Conservation (phyloP, 2,329 filamentous ascomycete genomes). For the Cytospora chrysosperma region DNA sequence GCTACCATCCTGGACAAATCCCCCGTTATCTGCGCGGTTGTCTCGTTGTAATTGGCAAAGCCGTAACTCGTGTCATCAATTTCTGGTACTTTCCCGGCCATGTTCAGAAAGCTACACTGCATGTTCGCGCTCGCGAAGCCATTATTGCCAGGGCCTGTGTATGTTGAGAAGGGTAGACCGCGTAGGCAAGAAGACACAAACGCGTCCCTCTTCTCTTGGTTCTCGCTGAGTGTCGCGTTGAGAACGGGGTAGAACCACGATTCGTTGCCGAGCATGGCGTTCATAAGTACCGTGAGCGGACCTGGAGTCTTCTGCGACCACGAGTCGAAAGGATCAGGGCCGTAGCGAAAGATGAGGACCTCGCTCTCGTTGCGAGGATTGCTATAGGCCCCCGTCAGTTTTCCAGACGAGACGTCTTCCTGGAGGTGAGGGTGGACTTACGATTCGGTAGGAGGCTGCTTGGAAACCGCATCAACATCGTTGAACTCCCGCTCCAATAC, state of each 20-base stretch:
- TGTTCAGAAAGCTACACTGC: slow-evolving; percentile 7
- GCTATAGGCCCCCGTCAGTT: background rate
- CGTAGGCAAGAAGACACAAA: slow-evolving; percentile 3
- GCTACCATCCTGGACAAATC: slow-evolving; percentile 7
- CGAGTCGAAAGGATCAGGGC: slow-evolving; percentile 6
- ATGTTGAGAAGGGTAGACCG: slow-evolving; percentile 3
- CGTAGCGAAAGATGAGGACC: slow-evolving; percentile 3
- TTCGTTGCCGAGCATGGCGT: slow-evolving; percentile 13
- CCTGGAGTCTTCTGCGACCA: slow-evolving; percentile 7
- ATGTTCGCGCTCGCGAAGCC: slow-evolving; percentile 7
- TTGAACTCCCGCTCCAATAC: slow-evolving; percentile 4
- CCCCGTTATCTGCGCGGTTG: background rate
- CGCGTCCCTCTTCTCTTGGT: background rate
- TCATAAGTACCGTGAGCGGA: slow-evolving; percentile 5
- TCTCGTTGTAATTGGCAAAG: background rate
- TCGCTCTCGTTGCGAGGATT: slow-evolving; percentile 3
- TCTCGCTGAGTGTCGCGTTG: background rate
- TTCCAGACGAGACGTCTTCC: background rate
- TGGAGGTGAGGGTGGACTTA: background rate
- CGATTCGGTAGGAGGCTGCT: slow-evolving; percentile 8
- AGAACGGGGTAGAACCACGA: slow-evolving; percentile 11
- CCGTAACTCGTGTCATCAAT: background rate
- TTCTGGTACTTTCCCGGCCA: slow-evolving; percentile 1
- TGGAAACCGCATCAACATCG: slow-evolving; percentile 1
- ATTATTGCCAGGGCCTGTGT: slow-evolving; percentile 4